phyloP scores from a whole-genome alignment of 176 grass and related monocot species.

The Ensete ventricosum region DNA sequence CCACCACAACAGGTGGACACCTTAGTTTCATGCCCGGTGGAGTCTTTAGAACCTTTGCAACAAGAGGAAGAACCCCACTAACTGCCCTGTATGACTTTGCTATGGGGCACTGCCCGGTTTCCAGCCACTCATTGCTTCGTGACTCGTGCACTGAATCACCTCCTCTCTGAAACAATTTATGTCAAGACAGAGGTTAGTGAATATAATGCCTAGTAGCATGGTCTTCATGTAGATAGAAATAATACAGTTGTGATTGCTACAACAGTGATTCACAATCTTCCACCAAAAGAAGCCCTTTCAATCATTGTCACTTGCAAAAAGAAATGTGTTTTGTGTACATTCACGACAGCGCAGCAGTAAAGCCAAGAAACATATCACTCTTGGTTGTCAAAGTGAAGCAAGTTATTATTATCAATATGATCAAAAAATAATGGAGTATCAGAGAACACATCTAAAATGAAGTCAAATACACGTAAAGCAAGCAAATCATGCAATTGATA shows the following conservation, averaged over 20 bases:
- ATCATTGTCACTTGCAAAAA: too few species aligned
- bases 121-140: constrained; percentile 64
- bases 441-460: neutral
- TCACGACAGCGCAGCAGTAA: too few species aligned
- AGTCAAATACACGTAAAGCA: neutral
- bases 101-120: constrained; percentile 70
- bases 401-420: neutral
- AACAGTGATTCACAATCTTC: too few species aligned
- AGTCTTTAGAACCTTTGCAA: constrained; percentile 57
- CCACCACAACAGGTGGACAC: constrained; percentile 59
- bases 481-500: neutral
- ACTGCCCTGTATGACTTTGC: constrained; percentile 40
- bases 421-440: neutral
- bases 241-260: too few species aligned
- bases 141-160: constrained; percentile 48
- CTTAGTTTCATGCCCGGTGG: constrained; percentile 53
- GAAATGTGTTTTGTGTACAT: too few species aligned
- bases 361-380: too few species aligned
- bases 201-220: too few species aligned
- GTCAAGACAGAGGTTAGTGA: neutral
- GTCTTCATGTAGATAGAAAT: too few species aligned
- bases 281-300: too few species aligned
- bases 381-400: neutral
- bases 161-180: constrained; percentile 37
- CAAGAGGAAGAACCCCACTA: constrained; percentile 48